Percentiles rank a stretch among this genome's conserved stretches.
These are phyloP conservation scores for Cenchrus americanus DNA, from an alignment of 176 grass and related monocot genomes.

Conservation along the genomic window DNA sequence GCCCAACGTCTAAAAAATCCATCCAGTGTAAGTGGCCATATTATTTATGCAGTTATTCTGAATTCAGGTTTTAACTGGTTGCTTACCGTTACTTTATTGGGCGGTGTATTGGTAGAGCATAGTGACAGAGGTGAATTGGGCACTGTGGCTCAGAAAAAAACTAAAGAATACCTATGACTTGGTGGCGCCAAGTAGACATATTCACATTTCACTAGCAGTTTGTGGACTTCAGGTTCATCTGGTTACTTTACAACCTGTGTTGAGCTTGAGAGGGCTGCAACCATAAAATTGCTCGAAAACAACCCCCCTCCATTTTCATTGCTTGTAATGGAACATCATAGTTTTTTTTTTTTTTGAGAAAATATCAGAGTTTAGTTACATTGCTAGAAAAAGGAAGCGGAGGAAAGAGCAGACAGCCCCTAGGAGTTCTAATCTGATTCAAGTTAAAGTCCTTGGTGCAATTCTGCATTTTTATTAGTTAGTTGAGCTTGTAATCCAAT, in stretches of 20 bases:
- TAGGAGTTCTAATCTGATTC: no score
- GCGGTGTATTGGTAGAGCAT: constrained; percentile 12
- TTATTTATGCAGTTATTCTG: background rate
- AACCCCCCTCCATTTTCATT: background rate
- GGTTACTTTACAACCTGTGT: background rate
- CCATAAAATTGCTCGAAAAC: background rate
- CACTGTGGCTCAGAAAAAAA: background rate
- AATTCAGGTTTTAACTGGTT: background rate
- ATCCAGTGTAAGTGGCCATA: constrained; percentile 61
- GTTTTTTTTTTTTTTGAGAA: no score
- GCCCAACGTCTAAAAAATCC: constrained; percentile 90
- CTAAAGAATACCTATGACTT: background rate
- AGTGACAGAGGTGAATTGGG: background rate
- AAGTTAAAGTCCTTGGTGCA: no score
- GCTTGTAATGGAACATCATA: no score
- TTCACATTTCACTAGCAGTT: constrained; percentile 13
- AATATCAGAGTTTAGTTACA: no score
- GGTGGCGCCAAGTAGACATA: background rate
- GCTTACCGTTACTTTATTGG: background rate
- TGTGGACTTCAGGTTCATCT: background rate
- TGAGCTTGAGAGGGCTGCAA: background rate
- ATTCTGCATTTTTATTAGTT: background rate
- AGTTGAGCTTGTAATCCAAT: constrained; percentile 3
- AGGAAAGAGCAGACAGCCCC: no score
- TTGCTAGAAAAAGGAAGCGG: no score